Conservation (phyloP, 768 basidiomycete species). For the Lactarius akahatsu region DNA sequence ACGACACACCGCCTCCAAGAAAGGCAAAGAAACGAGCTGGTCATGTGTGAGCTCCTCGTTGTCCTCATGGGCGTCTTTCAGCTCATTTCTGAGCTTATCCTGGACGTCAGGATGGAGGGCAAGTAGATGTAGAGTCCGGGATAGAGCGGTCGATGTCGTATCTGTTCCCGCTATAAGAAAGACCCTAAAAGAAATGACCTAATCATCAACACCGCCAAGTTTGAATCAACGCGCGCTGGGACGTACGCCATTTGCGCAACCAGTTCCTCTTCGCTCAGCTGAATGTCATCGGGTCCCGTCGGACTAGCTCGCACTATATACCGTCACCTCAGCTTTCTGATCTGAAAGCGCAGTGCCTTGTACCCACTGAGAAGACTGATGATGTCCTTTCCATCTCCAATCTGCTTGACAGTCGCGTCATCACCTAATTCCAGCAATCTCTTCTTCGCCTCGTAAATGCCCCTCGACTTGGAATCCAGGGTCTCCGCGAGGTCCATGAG, state of each 20-base stretch:
- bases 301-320: constrained; percentile 42
- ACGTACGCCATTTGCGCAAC: constrained; percentile 37
- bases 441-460: constrained; percentile 35
- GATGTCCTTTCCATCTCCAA: constrained; percentile 45
- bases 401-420: constrained; percentile 35
- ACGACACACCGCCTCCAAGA: constrained; percentile 39
- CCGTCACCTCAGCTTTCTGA: constrained; percentile 2
- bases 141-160: constrained; percentile 34
- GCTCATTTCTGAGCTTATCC: background rate
- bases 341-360: background rate
- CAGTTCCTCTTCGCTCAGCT: constrained; percentile 38
- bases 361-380: constrained; percentile 47
- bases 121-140: constrained; percentile 30
- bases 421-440: constrained; percentile 38
- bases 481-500: constrained; percentile 39
- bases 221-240: background rate
- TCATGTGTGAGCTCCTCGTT: constrained; percentile 36
- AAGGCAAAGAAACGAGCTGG: constrained; percentile 36
- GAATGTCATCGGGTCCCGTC: constrained; percentile 36
- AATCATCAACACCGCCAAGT: background rate
- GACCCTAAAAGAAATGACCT: constrained; percentile 21
- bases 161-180: constrained; percentile 34
- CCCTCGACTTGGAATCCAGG: constrained; percentile 39
- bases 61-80: constrained; percentile 21
- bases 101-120: constrained; percentile 30